These are phyloP conservation scores for Chaetomium fimeti DNA, from an alignment of 495 filamentous ascomycete species.

Conservation along the genomic window DNA sequence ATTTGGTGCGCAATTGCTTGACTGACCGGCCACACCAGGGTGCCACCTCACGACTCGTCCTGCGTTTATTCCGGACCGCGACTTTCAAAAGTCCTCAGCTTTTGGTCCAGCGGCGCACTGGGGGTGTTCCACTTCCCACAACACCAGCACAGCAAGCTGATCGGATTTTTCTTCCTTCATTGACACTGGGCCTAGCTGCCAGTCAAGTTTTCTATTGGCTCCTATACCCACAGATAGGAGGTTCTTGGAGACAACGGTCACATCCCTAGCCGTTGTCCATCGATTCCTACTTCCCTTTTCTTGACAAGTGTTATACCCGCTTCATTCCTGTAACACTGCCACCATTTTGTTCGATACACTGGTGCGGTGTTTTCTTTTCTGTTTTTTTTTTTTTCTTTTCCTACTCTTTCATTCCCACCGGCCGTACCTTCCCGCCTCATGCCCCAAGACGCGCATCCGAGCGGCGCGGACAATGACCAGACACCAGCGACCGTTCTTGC, in stretches of 20 bases:
- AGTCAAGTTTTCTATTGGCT: not conserved
- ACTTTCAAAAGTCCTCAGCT: not conserved
- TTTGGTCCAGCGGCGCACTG: constrained; percentile 8
- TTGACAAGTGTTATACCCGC: constrained; percentile 36
- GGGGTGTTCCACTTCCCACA: constrained; percentile 7
- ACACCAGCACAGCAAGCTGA: not conserved
- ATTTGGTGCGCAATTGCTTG: constrained; percentile 3
- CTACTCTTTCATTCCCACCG: not conserved
- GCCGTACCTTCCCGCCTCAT: not conserved
- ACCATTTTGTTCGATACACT: not conserved
- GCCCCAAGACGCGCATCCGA: not conserved
- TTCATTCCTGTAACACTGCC: constrained; percentile 9
- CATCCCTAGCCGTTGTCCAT: constrained; percentile 23
- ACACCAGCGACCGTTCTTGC: too few species aligned
- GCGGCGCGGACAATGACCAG: not conserved
- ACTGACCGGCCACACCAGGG: not conserved
- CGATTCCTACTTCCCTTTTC: constrained; percentile 8
- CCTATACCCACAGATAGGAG: constrained; percentile 2
- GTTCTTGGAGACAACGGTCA: constrained; percentile 17
- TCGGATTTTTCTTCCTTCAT: not conserved
- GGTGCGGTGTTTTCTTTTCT: constrained; percentile 2
- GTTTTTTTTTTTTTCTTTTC: constrained; percentile 16
- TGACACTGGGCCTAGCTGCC: not conserved
- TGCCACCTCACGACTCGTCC: not conserved
- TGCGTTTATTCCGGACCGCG: not conserved